These are phyloP conservation scores for Scheffersomyces amazonensis DNA, from an alignment of 805 yeast genomes.

Conservation along the genomic window DNA sequence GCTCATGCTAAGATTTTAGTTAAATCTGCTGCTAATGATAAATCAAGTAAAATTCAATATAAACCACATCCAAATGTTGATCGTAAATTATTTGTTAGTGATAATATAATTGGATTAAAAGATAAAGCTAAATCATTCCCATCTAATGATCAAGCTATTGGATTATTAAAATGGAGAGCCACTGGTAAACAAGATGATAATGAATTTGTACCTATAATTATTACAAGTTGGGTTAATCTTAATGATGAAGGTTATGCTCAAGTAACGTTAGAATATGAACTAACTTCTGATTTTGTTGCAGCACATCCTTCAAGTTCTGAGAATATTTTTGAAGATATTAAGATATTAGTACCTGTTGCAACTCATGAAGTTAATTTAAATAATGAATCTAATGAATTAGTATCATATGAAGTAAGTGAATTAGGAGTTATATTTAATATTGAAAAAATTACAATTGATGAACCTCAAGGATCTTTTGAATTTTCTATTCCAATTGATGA, in stretches of 20 bases:
- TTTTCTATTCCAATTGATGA: conserved; percentile 69
- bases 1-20: conserved; percentile 66
- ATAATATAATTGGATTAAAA: conserved; percentile 65
- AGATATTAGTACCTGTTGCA: conserved; percentile 64
- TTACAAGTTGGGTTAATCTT: conserved; percentile 82
- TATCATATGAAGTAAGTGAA: conserved; percentile 55
- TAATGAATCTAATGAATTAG: conserved; percentile 42
- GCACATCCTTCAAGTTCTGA: conserved; percentile 19
- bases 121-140: conserved; percentile 84
- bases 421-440: conserved; percentile 71
- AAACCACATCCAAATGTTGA: conserved; percentile 98
- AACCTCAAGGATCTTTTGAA: conserved; percentile 72
- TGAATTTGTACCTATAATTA: conserved; percentile 58
- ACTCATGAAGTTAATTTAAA: conserved; percentile 51
- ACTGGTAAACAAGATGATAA: conserved; percentile 60
- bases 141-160: conserved; percentile 82
- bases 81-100: conserved; percentile 59
- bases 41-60: conserved; percentile 51
- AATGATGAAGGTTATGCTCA: conserved; percentile 55
- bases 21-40: conserved; percentile 22
- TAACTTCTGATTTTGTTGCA: conserved; percentile 40
- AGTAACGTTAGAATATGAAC: conserved; percentile 88
- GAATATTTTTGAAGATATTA: conserved; percentile 51
- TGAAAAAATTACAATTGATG: conserved; percentile 48
- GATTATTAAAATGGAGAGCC: conserved; percentile 91